These are phyloP conservation scores for Schrenkiella parvula DNA, from an alignment of 345 rosid species.

Conservation along the genomic window DNA sequence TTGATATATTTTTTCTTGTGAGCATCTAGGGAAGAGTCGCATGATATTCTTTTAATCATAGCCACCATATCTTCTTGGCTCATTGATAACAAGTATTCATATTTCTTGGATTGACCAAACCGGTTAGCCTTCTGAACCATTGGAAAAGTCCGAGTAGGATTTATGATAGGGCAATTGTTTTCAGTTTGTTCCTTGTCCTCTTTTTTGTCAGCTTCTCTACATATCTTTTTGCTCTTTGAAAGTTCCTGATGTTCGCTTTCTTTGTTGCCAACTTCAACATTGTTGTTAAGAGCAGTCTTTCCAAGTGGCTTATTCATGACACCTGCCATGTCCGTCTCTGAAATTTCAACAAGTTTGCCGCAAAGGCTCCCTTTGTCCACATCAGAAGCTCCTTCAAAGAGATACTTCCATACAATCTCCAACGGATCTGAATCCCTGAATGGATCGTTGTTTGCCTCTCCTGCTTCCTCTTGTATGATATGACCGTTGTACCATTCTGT, in stretches of 20 bases:
- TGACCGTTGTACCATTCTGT: constrained; percentile 79
- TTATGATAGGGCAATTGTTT: neutral
- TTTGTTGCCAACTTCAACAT: constrained; percentile 20
- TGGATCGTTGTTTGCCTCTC: constrained; percentile 34
- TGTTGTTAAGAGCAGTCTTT: constrained; percentile 17
- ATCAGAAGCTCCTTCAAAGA: constrained; percentile 39
- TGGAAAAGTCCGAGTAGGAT: constrained; percentile 25
- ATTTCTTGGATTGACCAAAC: constrained; percentile 22
- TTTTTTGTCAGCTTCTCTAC: constrained; percentile 24
- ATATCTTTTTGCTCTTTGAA: constrained; percentile 33
- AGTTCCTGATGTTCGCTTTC: constrained; percentile 16
- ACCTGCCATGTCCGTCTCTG: constrained; percentile 13
- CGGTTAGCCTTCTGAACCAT: constrained; percentile 27
- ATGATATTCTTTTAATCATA: constrained; percentile 65
- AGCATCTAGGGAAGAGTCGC: constrained; percentile 75
- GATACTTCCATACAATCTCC: constrained; percentile 57
- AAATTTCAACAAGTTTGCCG: constrained; percentile 4
- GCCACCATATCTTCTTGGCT: constrained; percentile 69
- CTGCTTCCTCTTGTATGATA: constrained; percentile 23
- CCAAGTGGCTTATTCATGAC: constrained; percentile 22
- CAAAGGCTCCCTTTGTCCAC: constrained; percentile 24
- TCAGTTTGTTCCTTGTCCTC: constrained; percentile 28
- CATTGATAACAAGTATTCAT: constrained; percentile 42
- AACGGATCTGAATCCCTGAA: constrained; percentile 43
- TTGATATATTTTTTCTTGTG: constrained; percentile 67